Percentiles rank a stretch among this genome's conserved stretches.
Conservation (phyloP, 1,284 basidiomycete genomes). For the Mycena citricolor region DNA sequence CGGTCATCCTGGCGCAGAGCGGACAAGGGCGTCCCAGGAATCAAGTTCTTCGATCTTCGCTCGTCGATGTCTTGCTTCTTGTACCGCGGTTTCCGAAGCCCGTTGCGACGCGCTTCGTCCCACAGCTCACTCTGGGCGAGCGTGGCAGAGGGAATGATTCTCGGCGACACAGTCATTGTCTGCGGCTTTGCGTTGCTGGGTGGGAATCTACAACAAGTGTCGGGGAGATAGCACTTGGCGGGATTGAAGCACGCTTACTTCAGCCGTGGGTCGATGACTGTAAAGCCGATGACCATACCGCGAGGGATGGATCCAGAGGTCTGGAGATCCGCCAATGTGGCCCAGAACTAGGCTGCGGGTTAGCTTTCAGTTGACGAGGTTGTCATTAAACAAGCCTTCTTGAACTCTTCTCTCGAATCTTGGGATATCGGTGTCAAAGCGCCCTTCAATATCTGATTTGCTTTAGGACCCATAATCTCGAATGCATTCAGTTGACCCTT, state of each 20-base stretch:
- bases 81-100: conserved; percentile 62
- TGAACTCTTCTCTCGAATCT: conserved; percentile 58
- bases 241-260: conserved; percentile 42
- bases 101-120: conserved; percentile 56
- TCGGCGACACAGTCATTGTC: conserved; percentile 24
- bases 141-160: conserved; percentile 54
- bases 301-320: conserved; percentile 66
- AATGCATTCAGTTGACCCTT: conserved; percentile 74
- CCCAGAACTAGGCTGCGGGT: conserved; percentile 87
- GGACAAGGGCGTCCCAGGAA: conserved; percentile 74
- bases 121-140: conserved; percentile 73
- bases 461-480: conserved; percentile 84
- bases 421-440: conserved; percentile 59
- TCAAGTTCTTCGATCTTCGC: conserved; percentile 68
- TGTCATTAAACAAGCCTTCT: conserved; percentile 47
- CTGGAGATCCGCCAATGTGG: conserved; percentile 56
- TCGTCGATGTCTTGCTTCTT: conserved; percentile 83
- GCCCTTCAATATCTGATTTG: conserved; percentile 76
- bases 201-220: conserved; percentile 84
- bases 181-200: conserved; percentile 66
- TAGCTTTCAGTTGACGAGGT: no score
- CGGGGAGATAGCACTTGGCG: no score
- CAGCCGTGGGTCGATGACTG: conserved; percentile 78
- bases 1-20: conserved; percentile 74
- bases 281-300: conserved; percentile 75